Evolutionary conservation across 2,329 filamentous ascomycete species (phyloP), one percentile per base, ranked within the genome.

Genomic region (Epichloe bromicola): DNA sequence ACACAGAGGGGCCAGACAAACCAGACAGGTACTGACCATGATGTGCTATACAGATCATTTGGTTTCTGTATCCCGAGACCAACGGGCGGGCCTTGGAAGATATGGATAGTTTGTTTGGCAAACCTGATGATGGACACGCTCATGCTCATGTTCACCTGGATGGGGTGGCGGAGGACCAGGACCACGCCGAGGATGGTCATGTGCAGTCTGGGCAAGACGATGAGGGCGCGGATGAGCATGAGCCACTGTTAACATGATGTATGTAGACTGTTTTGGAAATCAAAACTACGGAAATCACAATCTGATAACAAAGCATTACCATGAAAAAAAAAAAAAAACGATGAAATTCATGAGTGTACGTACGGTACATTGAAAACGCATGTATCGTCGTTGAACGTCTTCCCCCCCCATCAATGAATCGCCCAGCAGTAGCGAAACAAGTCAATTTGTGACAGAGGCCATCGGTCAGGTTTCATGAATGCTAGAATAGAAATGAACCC

Each of bases 31-130:
- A 4, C 26, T 30, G 26, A 30, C 26, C 26, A 30, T 30, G 30
- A 11, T 2, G 30, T 30, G 10, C 8, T 11, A 30, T 11, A 12
- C 39, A 71, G 68, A 60, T 71, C 11, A 65, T 74, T 34, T 70
- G 63, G 54, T 43, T 68, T 4, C 60, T 70, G 15, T 73, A 72
- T 48, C 72, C 71, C 0, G 72, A 75, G 54, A 74, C 71, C 0
- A 73, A 70, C 41, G 66, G 67, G 0, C 59, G 64, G 1, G 58
- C 65, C 0, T 55, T 72, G 5, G 72, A 74, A 50, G 67, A 73
- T 15, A 73, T 75, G 68, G 71, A 74, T 43, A 58, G 49, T 1
- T 53, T 74, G 2, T 74, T 74, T 46, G 63, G 63, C 1, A 54
- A 51, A 26, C 41, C 41, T 2, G n/a, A 26, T 6, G 40, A 40